Conservation (phyloP, 192 early-diverging fungal genomes). For the Neocallimastix lanati region DNA sequence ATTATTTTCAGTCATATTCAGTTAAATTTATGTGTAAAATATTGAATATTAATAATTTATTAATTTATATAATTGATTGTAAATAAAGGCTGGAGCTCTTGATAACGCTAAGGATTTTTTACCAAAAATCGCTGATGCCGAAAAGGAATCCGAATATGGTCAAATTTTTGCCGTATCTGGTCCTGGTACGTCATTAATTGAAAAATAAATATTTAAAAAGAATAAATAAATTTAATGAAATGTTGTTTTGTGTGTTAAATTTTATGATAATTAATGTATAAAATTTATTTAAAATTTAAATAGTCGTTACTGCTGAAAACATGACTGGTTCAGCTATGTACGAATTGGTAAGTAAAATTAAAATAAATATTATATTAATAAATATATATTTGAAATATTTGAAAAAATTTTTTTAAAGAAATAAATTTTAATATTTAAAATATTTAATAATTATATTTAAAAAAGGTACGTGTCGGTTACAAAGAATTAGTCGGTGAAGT, state of each 20-base stretch:
- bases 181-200: slow-evolving; percentile 79
- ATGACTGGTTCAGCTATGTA: slow-evolving; percentile 96
- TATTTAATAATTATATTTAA: too few relatives aligned
- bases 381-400: too few relatives aligned
- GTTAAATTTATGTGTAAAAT: too few relatives aligned
- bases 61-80: too few relatives aligned
- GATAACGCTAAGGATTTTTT: slow-evolving; percentile 43
- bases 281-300: slow-evolving; percentile 3
- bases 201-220: too few relatives aligned
- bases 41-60: too few relatives aligned
- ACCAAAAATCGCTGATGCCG: slow-evolving; percentile 68
- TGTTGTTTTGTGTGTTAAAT: too few relatives aligned
- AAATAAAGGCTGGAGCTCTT: slow-evolving; percentile 3
- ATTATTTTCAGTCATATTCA: too few relatives aligned
- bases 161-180: slow-evolving; percentile 95
- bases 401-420: too few relatives aligned
- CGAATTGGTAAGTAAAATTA: slow-evolving; percentile 61
- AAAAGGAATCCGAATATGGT: slow-evolving; percentile 72
- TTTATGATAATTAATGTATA: slow-evolving; percentile 9
- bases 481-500: slow-evolving; percentile 96
- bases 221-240: too few relatives aligned
- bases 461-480: slow-evolving; percentile 88
- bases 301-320: slow-evolving; percentile 95
- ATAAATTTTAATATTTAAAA: too few relatives aligned
- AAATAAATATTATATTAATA: too few relatives aligned